Base-by-base conservation (phyloP, 2,329 filamentous ascomycete species). In the Verruconis gallopava region DNA sequence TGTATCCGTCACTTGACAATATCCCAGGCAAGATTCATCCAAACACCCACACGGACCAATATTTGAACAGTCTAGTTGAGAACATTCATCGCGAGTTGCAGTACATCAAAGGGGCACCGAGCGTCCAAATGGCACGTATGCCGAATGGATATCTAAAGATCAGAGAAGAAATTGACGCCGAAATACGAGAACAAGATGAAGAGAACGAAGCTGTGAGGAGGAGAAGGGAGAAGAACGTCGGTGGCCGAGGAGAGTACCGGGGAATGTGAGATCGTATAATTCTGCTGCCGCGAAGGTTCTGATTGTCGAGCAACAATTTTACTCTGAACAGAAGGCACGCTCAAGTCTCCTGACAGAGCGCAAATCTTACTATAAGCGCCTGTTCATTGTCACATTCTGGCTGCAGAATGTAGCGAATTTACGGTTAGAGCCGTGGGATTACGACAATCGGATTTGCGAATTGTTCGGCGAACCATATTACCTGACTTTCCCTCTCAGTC, bases 1-100 rank as follows among this genome's bases (percentile, higher is more conserved):
- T 98, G 12, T 91, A 95, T 55, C 91, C 91, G 1, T 81, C 83
- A 3, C 72, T 96, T n/a, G 76, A 82, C 52, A 89, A 86, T 38
- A 81, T 89, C 51, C 65, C 69, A 48, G 61, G 65, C 28, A 69
- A 62, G 42, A 64, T 70, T 33, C 71, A 77, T 44, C 77, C 79
- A 54, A 95, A 95, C 56, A 76, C 81, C 52, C 93, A 94, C 53
- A 73, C 82, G 4, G 69, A 74, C 38, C 81, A 86, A 53, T 81
- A 85, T 46, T 66, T 94, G 14, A 69, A 79, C 37, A 77, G 80
- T 22, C 79, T 94, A 34, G 72, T 93, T 3, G 72, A 81, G 55
- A 78, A 84, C 45, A 79, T 94, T 34, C 75, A 77, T 34, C 85
- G 93, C 59, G 88, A 96, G 61, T 62, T 98, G 49, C 73, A 84